Evolutionary conservation across 148 eudicot genomes (phyloP), one percentile per base, ranked within the genome.

Genomic region (Rhododendron mucronatum): DNA sequence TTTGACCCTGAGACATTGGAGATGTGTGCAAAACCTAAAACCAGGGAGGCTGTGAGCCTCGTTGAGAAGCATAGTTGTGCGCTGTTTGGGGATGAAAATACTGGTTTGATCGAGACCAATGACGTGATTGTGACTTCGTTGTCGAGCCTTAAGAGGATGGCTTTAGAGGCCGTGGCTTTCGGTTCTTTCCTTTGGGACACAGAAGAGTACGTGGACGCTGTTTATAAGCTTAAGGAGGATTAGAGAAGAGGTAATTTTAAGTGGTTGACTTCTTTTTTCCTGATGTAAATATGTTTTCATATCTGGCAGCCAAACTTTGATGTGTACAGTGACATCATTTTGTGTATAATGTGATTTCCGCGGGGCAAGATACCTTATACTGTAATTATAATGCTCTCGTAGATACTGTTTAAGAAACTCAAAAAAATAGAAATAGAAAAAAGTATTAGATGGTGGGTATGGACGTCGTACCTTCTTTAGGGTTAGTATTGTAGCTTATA

Each of bases 131-230:
- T 88, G 35, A 94, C 97, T 20, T 97, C 99, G 6, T 67, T 92
- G 73, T 90, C 94, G 10, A 95, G 94, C 90, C 79, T 95, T 85
- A 94, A 93, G 92, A 92, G 99, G 87, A 88, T 96, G 86, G 90
- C 92, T 84, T 86, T 94, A 89, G 99, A 97, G 89, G 99, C 93
- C 15, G 87, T 97, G 65, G 98, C 98, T 53, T 93, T 97, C 78
- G 99, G 99, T 35, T 90, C 94, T n/a, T 97, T 94, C 78, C 91
- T 96, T 23, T 95, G 98, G 98, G 98, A 96, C 28, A 86, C 94
- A 8, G 99, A 97, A 82, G 92, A 91, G 28, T 89, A 81, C 84
- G 94, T 95, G 83, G 87, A 84, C 35, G 39, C 74, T 79, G 90
- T 91, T 57, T 93, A 93, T 89, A 91, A 87, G 88, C 95, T 95